Percentiles rank a stretch among this genome's conserved stretches.
These are phyloP conservation scores for Colletotrichum endophyticum DNA, from an alignment of 2,329 filamentous ascomycete genomes.

Conservation along the genomic window DNA sequence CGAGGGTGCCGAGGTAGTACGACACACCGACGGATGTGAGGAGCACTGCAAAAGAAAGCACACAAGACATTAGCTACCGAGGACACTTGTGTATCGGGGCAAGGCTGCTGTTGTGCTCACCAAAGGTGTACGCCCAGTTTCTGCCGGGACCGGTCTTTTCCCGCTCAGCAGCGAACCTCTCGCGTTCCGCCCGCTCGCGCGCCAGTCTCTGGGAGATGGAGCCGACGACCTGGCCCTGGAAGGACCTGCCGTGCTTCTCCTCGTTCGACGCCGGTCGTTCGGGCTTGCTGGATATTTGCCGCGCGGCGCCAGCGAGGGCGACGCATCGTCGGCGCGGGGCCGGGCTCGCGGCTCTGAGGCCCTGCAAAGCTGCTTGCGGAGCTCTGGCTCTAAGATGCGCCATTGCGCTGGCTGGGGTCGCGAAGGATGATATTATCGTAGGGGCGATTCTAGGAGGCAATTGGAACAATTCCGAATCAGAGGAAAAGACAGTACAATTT, in stretches of 20 bases:
- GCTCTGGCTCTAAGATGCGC: slow-evolving; percentile 37
- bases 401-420: slow-evolving; percentile 25
- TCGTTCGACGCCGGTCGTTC: slow-evolving; percentile 33
- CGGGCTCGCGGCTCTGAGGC: slow-evolving; percentile 27
- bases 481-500: neutral
- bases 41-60: slow-evolving; percentile 45
- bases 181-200: slow-evolving; percentile 59
- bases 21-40: slow-evolving; percentile 54
- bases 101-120: slow-evolving; percentile 41
- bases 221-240: slow-evolving; percentile 65
- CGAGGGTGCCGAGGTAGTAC: slow-evolving; percentile 65
- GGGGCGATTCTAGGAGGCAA: neutral
- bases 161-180: slow-evolving; percentile 48
- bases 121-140: slow-evolving; percentile 59
- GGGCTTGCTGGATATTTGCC: slow-evolving; percentile 27
- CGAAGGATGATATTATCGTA: neutral
- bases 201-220: slow-evolving; percentile 60
- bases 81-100: neutral
- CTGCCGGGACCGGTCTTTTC: slow-evolving; percentile 40
- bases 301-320: slow-evolving; percentile 4
- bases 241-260: slow-evolving; percentile 44
- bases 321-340: slow-evolving; percentile 14
- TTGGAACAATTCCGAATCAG: neutral
- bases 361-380: slow-evolving; percentile 33
- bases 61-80: neutral